phyloP scores from a whole-genome alignment of 768 basidiomycete species.

The Mrakia frigida region DNA sequence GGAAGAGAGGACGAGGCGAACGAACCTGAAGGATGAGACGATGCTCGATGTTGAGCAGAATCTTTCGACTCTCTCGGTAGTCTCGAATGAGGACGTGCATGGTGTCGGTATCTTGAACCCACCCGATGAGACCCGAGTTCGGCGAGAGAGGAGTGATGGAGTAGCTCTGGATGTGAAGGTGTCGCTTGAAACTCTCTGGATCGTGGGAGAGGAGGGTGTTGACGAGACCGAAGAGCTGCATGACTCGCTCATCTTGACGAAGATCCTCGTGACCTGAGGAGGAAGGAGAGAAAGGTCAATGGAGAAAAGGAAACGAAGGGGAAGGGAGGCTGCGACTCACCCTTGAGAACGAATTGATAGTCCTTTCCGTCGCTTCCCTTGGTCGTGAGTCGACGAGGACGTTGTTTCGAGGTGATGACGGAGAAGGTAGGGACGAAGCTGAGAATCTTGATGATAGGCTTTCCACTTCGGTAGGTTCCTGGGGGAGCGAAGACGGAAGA shows the following conservation, averaged over 20 bases:
- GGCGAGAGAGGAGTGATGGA: slow-evolving; percentile 92
- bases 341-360: slow-evolving; percentile 88
- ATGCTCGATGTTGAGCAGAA: slow-evolving; percentile 94
- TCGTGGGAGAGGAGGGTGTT: slow-evolving; percentile 91
- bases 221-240: slow-evolving; percentile 96
- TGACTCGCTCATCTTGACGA: slow-evolving; percentile 96
- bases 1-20: neutral
- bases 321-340: slow-evolving; percentile 44
- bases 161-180: slow-evolving; percentile 86
- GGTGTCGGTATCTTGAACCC: slow-evolving; percentile 94
- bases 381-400: slow-evolving; percentile 79
- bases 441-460: slow-evolving; percentile 69
- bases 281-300: neutral
- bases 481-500: slow-evolving; percentile 1
- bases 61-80: slow-evolving; percentile 92
- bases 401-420: slow-evolving; percentile 94
- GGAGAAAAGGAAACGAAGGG: neutral
- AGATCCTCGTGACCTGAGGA: slow-evolving; percentile 88
- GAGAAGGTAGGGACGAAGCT: slow-evolving; percentile 83
- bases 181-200: slow-evolving; percentile 90
- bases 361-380: slow-evolving; percentile 89
- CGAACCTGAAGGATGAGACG: slow-evolving; percentile 93
- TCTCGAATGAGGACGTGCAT: slow-evolving; percentile 93
- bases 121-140: slow-evolving; percentile 87
- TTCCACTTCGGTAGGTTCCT: slow-evolving; percentile 91